Evolutionary conservation across 208 protist species (phyloP).

Genomic region (Phytomonas sp.): DNA sequence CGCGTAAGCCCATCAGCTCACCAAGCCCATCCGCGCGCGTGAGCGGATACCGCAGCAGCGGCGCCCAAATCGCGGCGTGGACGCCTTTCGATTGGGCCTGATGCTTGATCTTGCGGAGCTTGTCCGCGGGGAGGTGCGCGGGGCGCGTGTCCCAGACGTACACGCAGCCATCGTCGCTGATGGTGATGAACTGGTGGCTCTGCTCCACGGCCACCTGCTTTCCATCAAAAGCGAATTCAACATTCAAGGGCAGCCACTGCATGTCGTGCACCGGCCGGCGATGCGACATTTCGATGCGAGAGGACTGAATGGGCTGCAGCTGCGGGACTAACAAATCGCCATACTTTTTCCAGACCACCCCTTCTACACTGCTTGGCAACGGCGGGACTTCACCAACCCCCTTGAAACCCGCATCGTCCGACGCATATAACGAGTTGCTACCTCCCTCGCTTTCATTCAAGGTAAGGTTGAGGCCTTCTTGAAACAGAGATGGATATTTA

Average conservation of each 20-base stretch:
- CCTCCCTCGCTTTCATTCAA: slow-evolving; percentile 1
- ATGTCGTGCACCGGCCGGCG: slow-evolving; percentile 78
- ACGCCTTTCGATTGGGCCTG: slow-evolving; percentile 44
- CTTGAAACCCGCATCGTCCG: slow-evolving; percentile 15
- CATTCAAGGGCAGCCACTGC: slow-evolving; percentile 67
- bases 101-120: slow-evolving; percentile 87
- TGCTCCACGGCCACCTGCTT: slow-evolving; percentile 61
- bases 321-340: slow-evolving; percentile 76
- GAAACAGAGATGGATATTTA: background rate
- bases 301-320: slow-evolving; percentile 68
- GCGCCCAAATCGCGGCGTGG: slow-evolving; percentile 76
- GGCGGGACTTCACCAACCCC: slow-evolving; percentile 62
- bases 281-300: slow-evolving; percentile 83
- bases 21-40: slow-evolving; percentile 47
- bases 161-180: slow-evolving; percentile 84
- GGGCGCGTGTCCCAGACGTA: slow-evolving; percentile 86
- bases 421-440: slow-evolving; percentile 1
- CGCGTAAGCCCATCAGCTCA: slow-evolving; percentile 72
- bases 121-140: slow-evolving; percentile 77
- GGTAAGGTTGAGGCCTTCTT: background rate
- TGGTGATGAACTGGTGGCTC: slow-evolving; percentile 78
- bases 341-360: slow-evolving; percentile 57
- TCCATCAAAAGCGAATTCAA: slow-evolving; percentile 84
- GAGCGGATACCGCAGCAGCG: slow-evolving; percentile 68
- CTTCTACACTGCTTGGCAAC: slow-evolving; percentile 63